A percentile compares a stretch with the other conserved stretches of the same genome.
These are phyloP conservation scores for Xylaria nigripes DNA, from an alignment of 495 filamentous ascomycete genomes.

Conservation along the genomic window DNA sequence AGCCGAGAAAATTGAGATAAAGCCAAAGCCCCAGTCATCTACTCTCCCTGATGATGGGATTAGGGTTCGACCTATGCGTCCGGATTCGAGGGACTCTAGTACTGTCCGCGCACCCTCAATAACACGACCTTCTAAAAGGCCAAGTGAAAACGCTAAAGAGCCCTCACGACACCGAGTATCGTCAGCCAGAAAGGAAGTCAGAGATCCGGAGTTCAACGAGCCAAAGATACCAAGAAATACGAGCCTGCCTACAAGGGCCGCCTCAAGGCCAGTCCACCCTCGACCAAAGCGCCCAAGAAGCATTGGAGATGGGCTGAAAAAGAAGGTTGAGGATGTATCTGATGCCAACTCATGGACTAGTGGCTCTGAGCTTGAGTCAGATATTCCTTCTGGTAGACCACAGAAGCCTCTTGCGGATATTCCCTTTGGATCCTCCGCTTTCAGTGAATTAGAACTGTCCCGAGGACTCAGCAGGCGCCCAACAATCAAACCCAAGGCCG, in stretches of 20 bases:
- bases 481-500: conserved; percentile 31
- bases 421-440: conserved; percentile 50
- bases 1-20: conserved; percentile 25
- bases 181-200: conserved; percentile 41
- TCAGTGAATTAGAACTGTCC: conserved; percentile 47
- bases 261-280: conserved; percentile 17
- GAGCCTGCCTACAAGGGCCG: neutral
- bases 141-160: conserved; percentile 16
- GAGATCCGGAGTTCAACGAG: conserved; percentile 24
- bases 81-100: conserved; percentile 21
- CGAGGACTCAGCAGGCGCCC: conserved; percentile 33
- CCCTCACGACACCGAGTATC: conserved; percentile 29
- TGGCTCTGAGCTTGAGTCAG: conserved; percentile 21
- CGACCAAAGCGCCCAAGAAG: conserved; percentile 12
- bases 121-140: conserved; percentile 19
- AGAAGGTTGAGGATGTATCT: conserved; percentile 18
- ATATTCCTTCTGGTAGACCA: conserved; percentile 33
- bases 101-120: conserved; percentile 25
- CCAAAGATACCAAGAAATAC: conserved; percentile 17
- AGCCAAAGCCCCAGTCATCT: conserved; percentile 13
- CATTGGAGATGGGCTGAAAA: conserved; percentile 15
- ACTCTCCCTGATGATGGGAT: conserved; percentile 20
- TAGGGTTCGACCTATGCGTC: conserved; percentile 23
- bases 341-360: conserved; percentile 24
- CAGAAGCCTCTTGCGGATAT: conserved; percentile 45